Percentiles rank a stretch among this genome's conserved stretches.
Conservation (phyloP, 2,329 filamentous ascomycete species). For the Raffaelea arxii region DNA sequence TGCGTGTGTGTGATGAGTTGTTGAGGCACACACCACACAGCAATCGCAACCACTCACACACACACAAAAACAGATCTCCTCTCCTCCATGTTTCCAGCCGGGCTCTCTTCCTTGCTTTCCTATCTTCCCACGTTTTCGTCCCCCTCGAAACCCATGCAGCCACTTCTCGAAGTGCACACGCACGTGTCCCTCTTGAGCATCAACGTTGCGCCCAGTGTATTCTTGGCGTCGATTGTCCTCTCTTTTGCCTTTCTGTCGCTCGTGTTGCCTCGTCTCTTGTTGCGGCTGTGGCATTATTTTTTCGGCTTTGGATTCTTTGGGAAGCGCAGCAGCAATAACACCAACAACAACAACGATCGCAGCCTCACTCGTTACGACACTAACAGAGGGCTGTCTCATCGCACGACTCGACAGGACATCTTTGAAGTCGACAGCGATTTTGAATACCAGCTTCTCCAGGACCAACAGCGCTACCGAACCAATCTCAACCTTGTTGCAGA, state of each 20-base stretch:
- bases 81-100: not conserved
- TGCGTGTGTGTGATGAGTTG: no score
- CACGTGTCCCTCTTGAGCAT: slow-evolving; percentile 51
- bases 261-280: slow-evolving; percentile 31
- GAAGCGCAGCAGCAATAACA: not conserved
- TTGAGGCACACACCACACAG: no score
- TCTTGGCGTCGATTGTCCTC: slow-evolving; percentile 40
- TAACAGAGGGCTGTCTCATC: no score
- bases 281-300: slow-evolving; percentile 6
- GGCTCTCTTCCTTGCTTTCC: not conserved
- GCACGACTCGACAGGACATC: no score
- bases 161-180: slow-evolving; percentile 50
- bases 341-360: not conserved
- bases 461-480: not conserved
- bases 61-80: no score
- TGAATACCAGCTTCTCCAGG: no score
- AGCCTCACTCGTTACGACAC: no score
- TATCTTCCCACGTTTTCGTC: not conserved
- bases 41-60: no score
- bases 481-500: not conserved
- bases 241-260: slow-evolving; percentile 40
- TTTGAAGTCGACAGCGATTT: not conserved
- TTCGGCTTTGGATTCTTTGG: no score
- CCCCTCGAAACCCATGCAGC: slow-evolving; percentile 34
- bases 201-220: slow-evolving; percentile 48